A percentile compares a stretch with the other conserved stretches of the same genome.
Conservation (phyloP, 805 yeast species). For the Wickerhamomyces ciferrii region DNA sequence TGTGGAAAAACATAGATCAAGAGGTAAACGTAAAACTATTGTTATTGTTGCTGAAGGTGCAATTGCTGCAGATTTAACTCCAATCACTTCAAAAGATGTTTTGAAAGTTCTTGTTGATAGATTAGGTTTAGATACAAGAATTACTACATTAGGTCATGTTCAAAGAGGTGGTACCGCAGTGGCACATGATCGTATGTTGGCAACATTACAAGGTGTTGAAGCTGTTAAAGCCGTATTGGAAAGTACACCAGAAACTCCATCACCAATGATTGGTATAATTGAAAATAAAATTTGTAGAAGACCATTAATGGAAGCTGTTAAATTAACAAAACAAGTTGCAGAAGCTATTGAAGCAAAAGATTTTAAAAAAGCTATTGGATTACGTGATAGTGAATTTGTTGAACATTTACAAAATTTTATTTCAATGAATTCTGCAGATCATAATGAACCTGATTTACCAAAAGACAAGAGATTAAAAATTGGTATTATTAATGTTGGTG, state of each 20-base stretch:
- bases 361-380: slow-evolving; percentile 62
- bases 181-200: slow-evolving; percentile 65
- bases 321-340: slow-evolving; percentile 67
- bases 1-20: slow-evolving; percentile 55
- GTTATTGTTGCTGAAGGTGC: slow-evolving; percentile 88
- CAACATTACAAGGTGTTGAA: slow-evolving; percentile 78
- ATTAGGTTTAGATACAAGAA: slow-evolving; percentile 71
- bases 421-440: slow-evolving; percentile 64
- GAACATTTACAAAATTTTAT: slow-evolving; percentile 61
- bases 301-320: slow-evolving; percentile 70
- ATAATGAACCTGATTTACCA: slow-evolving; percentile 56
- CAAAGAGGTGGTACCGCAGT: slow-evolving; percentile 84
- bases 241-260: slow-evolving; percentile 62
- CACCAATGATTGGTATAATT: slow-evolving; percentile 71
- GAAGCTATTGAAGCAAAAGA: slow-evolving; percentile 59
- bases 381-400: slow-evolving; percentile 66
- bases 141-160: slow-evolving; percentile 75
- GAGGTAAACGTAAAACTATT: slow-evolving; percentile 74
- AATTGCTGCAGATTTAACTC: slow-evolving; percentile 59
- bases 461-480: slow-evolving; percentile 49
- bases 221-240: slow-evolving; percentile 74
- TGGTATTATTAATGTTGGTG: slow-evolving; percentile 74
- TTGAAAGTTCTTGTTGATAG: slow-evolving; percentile 57
- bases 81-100: slow-evolving; percentile 62
- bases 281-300: slow-evolving; percentile 67